A percentile compares a stretch with the other conserved stretches of the same genome.
Evolutionary conservation across 2,329 filamentous ascomycete genomes (phyloP).

Genomic region (Piedraia hortae): DNA sequence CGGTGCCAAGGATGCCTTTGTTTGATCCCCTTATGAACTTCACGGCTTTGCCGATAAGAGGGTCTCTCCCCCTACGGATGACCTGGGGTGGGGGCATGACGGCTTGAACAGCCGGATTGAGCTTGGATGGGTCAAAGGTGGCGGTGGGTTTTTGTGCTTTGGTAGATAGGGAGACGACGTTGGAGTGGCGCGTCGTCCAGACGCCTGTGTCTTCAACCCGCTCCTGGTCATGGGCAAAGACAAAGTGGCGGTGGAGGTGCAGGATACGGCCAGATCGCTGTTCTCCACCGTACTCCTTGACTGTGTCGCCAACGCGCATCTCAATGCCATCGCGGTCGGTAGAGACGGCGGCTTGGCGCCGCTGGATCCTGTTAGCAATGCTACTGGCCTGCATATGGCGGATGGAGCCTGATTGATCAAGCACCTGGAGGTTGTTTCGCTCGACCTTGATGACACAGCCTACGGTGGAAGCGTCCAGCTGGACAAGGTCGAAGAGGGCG

Average conservation of each 20-base stretch:
- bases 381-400: constrained; percentile 70
- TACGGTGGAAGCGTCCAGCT: constrained; percentile 76
- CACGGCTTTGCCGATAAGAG: constrained; percentile 71
- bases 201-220: constrained; percentile 69
- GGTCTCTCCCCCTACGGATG: constrained; percentile 48
- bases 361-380: constrained; percentile 66
- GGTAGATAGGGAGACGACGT: constrained; percentile 73
- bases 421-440: constrained; percentile 62
- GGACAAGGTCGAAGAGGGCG: constrained; percentile 76
- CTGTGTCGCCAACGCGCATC: constrained; percentile 70
- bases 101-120: constrained; percentile 71
- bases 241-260: constrained; percentile 76
- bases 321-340: constrained; percentile 84
- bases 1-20: constrained; percentile 81
- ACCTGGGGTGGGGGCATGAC: constrained; percentile 37
- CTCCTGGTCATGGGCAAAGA: constrained; percentile 68
- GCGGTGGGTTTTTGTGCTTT: constrained; percentile 59
- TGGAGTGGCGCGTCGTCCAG: constrained; percentile 62
- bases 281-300: constrained; percentile 73
- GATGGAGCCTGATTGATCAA: constrained; percentile 70
- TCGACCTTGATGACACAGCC: constrained; percentile 89
- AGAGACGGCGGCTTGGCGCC: constrained; percentile 60
- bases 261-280: constrained; percentile 67
- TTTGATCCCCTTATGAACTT: constrained; percentile 65
- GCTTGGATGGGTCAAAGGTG: constrained; percentile 56